Percentiles rank a stretch among this genome's conserved stretches.
These are phyloP conservation scores for Talaromyces piceae DNA, from an alignment of 2,329 filamentous ascomycete species.

Conservation along the genomic window DNA sequence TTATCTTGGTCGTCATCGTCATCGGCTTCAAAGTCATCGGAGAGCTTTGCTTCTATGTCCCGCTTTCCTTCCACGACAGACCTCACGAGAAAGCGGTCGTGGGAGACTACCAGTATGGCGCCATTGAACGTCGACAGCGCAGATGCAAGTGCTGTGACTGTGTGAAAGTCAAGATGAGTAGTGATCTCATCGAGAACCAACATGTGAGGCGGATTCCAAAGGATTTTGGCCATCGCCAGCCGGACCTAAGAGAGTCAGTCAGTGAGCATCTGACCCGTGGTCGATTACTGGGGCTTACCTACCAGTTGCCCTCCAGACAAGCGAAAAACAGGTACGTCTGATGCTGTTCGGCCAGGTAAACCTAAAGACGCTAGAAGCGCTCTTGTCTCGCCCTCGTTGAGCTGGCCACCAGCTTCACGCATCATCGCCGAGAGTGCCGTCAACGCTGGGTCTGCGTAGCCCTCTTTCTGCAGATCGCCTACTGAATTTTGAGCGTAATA, in stretches of 20 bases:
- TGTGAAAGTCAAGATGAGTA: conserved; percentile 78
- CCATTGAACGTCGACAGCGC: conserved; percentile 64
- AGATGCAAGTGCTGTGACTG: conserved; percentile 61
- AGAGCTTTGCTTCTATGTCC: conserved; percentile 30
- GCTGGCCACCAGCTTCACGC: conserved; percentile 43
- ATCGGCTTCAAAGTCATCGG: conserved; percentile 40
- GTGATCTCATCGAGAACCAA: conserved; percentile 75
- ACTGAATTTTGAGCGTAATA: conserved; percentile 99
- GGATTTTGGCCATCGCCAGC: conserved; percentile 59
- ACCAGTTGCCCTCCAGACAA: conserved; percentile 70
- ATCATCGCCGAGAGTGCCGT: conserved; percentile 69
- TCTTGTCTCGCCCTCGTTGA: conserved; percentile 62
- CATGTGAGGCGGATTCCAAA: conserved; percentile 63
- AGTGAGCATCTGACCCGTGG: background rate
- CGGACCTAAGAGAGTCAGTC: conserved; percentile 35
- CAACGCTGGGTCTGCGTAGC: conserved; percentile 98
- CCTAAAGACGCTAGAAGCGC: conserved; percentile 62
- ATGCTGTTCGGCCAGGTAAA: conserved; percentile 61
- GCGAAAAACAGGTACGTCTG: conserved; percentile 64
- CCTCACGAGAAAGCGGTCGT: conserved; percentile 75
- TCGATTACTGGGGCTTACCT: conserved; percentile 39
- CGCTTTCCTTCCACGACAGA: conserved; percentile 60
- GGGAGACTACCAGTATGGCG: conserved; percentile 68
- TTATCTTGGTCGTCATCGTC: conserved; percentile 38
- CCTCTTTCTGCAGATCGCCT: conserved; percentile 99